Evolutionary conservation across 257 asterid species (phyloP), one percentile per base, ranked within the genome.

Genomic region (Gentiana macrophylla): DNA sequence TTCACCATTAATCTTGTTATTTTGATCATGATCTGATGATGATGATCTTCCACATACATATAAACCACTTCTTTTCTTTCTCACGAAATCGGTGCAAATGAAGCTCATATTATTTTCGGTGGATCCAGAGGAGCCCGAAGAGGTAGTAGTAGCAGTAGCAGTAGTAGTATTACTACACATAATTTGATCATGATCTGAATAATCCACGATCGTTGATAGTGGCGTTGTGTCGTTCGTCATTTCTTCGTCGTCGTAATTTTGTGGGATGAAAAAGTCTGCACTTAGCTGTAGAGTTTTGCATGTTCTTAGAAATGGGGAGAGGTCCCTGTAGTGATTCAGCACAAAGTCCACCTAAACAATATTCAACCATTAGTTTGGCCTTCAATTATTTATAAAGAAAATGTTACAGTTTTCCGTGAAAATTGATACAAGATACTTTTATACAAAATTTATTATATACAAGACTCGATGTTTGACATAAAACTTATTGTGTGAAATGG

Each of bases 201-300:
- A 79, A 65, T 89, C 94, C 36, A 79, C 86, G 8, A 86, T 65
- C 0, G 95, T 83, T 7, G 97, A 89, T 52, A 62, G 78, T 0
- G 77, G 81, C 0, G 88, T 88, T 0, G 88, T 88, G 61, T 82
- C 89, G 35, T 78, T 70, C 0, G 86, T 79, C 61, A 65, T 71
- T 4, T 84, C 96, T 0, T 84, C 91, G 2, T 82, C 96, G 6
- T 79, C 81, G 12, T 73, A 77, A 58, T 90, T 96, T 59, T 84
- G 91, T 11, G 98, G 98, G 36, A 90, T 79, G 77, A 86, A 80
- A 80, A 86, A 90, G 37, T 90, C 98, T 15, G 96, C 95, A 61
- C 95, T 67, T 3, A 90, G 89, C 68, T 82, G 94, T 67, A 90
- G 77, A 8, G 81, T 76, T 51, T 77, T 76, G 84, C 98, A 90